A percentile compares a stretch with the other conserved stretches of the same genome.
These are phyloP conservation scores for Graphilbum ipis-grandicollis DNA, from an alignment of 2,329 filamentous ascomycete genomes.

Conservation along the genomic window DNA sequence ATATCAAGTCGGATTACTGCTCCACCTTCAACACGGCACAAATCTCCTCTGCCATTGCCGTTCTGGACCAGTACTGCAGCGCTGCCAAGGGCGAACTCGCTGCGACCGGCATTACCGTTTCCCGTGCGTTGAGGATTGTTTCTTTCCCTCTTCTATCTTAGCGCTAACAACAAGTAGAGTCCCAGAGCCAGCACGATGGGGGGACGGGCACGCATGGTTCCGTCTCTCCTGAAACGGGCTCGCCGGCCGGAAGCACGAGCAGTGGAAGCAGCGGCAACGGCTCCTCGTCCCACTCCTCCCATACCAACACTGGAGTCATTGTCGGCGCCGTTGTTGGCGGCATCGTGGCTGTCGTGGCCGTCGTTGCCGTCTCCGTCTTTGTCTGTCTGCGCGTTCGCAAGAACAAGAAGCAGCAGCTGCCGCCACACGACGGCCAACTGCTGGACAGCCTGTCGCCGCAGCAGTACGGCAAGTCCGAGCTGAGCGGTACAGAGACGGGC, in stretches of 20 bases:
- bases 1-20: constrained; percentile 27
- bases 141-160: neutral
- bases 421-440: constrained; percentile 5
- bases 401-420: constrained; percentile 7
- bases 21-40: constrained; percentile 24
- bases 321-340: constrained; percentile 17
- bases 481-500: constrained; percentile 10
- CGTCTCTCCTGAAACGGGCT: neutral
- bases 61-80: neutral
- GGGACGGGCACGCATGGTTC: constrained; percentile 1
- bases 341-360: constrained; percentile 14
- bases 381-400: constrained; percentile 13
- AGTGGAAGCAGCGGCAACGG: constrained; percentile 4
- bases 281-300: neutral
- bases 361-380: constrained; percentile 20
- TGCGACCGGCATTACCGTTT: neutral
- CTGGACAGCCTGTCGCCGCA: constrained; percentile 5
- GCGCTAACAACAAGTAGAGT: constrained; percentile 12
- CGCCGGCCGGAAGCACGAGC: constrained; percentile 1
- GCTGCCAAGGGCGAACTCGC: neutral
- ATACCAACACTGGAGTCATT: constrained; percentile 17
- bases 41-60: constrained; percentile 24
- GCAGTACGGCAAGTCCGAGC: constrained; percentile 17
- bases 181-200: no score
- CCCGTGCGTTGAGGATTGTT: neutral